phyloP scores from a whole-genome alignment of 1,139 yeast species.

The Nakaseomyces nivariensis region DNA sequence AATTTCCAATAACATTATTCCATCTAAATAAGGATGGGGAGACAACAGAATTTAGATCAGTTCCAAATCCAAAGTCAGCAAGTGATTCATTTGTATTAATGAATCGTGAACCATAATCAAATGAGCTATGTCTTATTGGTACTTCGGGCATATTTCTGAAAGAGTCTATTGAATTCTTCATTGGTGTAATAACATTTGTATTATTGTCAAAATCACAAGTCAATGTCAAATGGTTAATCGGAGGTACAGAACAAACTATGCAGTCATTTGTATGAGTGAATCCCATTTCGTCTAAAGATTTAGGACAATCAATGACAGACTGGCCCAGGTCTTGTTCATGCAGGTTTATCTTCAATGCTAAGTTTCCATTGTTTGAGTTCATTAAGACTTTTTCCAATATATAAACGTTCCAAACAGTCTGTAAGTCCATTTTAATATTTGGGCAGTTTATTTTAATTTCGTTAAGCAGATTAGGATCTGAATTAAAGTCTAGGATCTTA shows the following conservation, averaged over 20 bases:
- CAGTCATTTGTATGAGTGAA: constrained; percentile 8
- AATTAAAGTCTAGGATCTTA: constrained; percentile 7
- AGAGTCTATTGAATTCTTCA: not conserved
- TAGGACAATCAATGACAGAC: constrained; percentile 8
- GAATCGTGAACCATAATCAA: not conserved
- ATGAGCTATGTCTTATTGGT: not conserved
- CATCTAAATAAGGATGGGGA: constrained; percentile 21
- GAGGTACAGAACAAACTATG: constrained; percentile 10
- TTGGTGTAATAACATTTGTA: not conserved
- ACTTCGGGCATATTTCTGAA: not conserved
- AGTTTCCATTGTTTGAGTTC: constrained; percentile 4
- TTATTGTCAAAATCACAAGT: not conserved
- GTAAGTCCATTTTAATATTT: constrained; percentile 7
- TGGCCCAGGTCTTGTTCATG: constrained; percentile 8
- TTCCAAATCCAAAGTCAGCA: constrained; percentile 1
- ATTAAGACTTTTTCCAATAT: constrained; percentile 12
- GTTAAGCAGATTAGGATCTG: constrained; percentile 2
- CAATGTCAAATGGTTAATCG: constrained; percentile 8
- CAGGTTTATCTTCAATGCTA: constrained; percentile 8
- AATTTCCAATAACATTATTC: constrained; percentile 16
- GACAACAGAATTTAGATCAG: constrained; percentile 7
- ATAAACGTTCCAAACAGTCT: constrained; percentile 12
- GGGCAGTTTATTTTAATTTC: constrained; percentile 1
- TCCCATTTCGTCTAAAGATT: constrained; percentile 6
- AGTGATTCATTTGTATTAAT: constrained; percentile 1